Evolutionary conservation across 2,329 filamentous ascomycete species (phyloP), one percentile per base, ranked within the genome.

Genomic region (Beauveria medogensis): DNA sequence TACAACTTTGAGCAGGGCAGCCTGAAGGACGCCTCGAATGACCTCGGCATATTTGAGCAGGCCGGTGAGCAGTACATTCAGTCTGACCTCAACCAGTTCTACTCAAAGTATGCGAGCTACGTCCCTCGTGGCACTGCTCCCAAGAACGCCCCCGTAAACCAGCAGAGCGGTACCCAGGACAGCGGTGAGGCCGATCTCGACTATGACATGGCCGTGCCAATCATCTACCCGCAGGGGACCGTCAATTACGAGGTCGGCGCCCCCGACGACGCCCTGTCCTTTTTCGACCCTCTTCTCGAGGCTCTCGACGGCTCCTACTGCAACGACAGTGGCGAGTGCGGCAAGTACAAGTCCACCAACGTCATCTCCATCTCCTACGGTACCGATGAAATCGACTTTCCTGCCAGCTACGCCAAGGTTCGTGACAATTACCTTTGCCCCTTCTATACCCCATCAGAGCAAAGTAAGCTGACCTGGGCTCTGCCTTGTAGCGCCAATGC

Each of bases 241-340:
- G 75, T 77, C 2, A 67, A 78, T 2, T 80, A 72, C 66, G 48
- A 43, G 47, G 69, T 67, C 22, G 69, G 67, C 61, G 64, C 22
- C 3, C 71, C 55, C 9, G 55, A 44, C 20, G 44, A 50, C 2
- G 52, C 40, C 37, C 37, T 59, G n/a, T 75, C 46, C 70, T 77
- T 67, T 28, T 62, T 62, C 24, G 78, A 79, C 67, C 79, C 77
- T 40, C 79, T 82, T 66, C 74, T 79, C 48, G 79, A 82, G 61
- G 80, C 79, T 41, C 73, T 82, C 46, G 80, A 82, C 64, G 80
- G 78, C 7, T 77, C 75, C 55, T 83, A 82, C 69, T 83, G 82
- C 71, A 76, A 74, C 8, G 79, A 24, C 79, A 78, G 1, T 81
- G 73, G 61, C 0, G 81, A 80, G 60, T 75, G 70, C 64, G 67